phyloP scores from a whole-genome alignment of 2,329 filamentous ascomycete species.

The Cordyceps cicadae region DNA sequence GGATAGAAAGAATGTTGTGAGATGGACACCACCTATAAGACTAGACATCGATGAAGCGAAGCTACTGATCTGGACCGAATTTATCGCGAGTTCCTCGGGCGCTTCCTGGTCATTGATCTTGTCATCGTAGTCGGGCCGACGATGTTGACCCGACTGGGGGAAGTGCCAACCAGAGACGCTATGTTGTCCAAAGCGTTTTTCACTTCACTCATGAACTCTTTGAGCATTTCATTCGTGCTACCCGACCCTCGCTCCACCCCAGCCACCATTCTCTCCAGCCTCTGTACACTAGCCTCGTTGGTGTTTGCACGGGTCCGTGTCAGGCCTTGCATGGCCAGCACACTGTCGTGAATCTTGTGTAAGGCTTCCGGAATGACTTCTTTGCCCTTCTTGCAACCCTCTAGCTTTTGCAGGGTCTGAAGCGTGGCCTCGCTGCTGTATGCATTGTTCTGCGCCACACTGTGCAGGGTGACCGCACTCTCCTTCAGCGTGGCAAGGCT shows the following conservation, averaged over 20 bases:
- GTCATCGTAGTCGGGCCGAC: neutral
- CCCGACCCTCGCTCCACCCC: neutral
- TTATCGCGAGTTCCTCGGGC: neutral
- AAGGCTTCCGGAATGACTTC: neutral
- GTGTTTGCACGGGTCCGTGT: neutral
- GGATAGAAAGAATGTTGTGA: neutral
- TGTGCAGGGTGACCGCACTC: neutral
- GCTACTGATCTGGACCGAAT: too few relatives aligned
- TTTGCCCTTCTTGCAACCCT: neutral
- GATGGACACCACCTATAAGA: too few relatives aligned
- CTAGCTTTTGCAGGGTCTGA: neutral
- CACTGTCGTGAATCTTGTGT: too few relatives aligned
- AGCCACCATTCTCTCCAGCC: neutral
- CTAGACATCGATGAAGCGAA: too few relatives aligned
- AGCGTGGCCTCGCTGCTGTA: neutral
- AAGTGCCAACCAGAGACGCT: neutral
- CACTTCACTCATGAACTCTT: neutral
- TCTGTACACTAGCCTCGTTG: neutral
- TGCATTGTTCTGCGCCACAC: neutral
- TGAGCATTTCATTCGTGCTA: neutral
- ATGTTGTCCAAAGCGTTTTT: neutral
- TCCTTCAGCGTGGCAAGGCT: neutral
- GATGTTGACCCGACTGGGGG: neutral
- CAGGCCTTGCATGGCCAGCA: too few relatives aligned
- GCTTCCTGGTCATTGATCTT: neutral